Evolutionary conservation across 306 rosid genomes (phyloP).

Genomic region (Potentilla sterilis): DNA sequence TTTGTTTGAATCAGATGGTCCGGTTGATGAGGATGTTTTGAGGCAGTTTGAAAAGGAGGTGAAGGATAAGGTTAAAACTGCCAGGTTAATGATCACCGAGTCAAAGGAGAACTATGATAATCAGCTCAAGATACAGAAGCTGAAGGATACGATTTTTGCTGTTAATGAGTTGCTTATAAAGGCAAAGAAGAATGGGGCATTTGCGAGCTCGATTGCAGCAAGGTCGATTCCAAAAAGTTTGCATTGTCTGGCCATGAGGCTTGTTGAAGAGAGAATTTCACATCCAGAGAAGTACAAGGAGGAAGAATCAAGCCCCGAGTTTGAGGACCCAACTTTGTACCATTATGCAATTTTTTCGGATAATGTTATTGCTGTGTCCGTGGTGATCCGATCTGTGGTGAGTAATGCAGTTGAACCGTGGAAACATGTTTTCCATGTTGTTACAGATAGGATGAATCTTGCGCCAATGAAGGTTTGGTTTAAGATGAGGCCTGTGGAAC

Average conservation of each 20-base stretch:
- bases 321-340: constrained; percentile 85
- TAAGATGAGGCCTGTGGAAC: constrained; percentile 88
- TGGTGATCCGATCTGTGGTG: constrained; percentile 88
- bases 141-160: constrained; percentile 91
- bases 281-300: constrained; percentile 80
- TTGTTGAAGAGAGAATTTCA: constrained; percentile 82
- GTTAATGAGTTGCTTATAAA: constrained; percentile 85
- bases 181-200: constrained; percentile 93
- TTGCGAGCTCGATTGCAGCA: constrained; percentile 88
- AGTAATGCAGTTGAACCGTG: constrained; percentile 87
- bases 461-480: constrained; percentile 99
- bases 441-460: constrained; percentile 92
- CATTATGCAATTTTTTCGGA: constrained; percentile 96
- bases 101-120: constrained; percentile 90
- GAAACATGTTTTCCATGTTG: constrained; percentile 93
- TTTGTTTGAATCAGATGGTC: constrained; percentile 74
- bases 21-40: constrained; percentile 78
- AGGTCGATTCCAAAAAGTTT: constrained; percentile 88
- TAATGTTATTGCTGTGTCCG: constrained; percentile 90
- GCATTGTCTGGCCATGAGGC: constrained; percentile 97
- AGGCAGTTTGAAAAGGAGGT: constrained; percentile 98
- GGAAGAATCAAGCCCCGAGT: constrained; percentile 68
- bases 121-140: constrained; percentile 95
- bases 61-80: constrained; percentile 89
- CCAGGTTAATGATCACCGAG: constrained; percentile 73